These are phyloP conservation scores for Fonsecaea nubica DNA, from an alignment of 2,329 filamentous ascomycete species.

Conservation along the genomic window DNA sequence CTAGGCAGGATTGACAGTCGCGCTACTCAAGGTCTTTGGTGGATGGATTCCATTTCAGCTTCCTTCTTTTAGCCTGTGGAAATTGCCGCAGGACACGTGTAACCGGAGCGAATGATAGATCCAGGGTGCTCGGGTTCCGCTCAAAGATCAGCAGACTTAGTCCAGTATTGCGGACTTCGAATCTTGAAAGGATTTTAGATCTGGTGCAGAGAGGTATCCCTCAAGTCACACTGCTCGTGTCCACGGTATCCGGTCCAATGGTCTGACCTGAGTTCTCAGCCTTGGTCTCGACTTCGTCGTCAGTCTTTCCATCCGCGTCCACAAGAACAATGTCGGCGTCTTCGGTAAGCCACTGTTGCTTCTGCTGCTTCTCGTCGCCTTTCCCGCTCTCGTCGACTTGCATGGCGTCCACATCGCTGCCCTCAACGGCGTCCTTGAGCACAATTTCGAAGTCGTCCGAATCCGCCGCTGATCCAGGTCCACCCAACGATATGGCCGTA, in stretches of 20 bases:
- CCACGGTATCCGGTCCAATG: constrained; percentile 20
- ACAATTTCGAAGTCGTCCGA: constrained; percentile 37
- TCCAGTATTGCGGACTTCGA: neutral
- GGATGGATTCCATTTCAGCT: neutral
- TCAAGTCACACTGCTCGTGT: constrained; percentile 20
- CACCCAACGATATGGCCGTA: neutral
- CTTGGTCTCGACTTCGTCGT: constrained; percentile 25
- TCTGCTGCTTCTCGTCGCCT: constrained; percentile 5
- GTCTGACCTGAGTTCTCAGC: constrained; percentile 17
- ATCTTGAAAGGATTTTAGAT: neutral
- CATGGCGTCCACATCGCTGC: constrained; percentile 30
- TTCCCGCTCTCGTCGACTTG: constrained; percentile 27
- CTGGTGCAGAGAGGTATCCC: neutral
- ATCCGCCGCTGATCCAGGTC: constrained; percentile 19
- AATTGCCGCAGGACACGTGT: neutral
- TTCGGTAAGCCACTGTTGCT: constrained; percentile 24
- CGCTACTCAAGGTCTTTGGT: neutral
- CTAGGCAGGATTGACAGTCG: neutral
- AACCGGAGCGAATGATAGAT: neutral
- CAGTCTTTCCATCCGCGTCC: constrained; percentile 41
- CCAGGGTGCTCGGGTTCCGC: neutral
- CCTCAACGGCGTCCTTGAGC: constrained; percentile 27
- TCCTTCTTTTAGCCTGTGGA: neutral
- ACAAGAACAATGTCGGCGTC: constrained; percentile 51
- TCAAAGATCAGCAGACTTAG: neutral